Evolutionary conservation across 768 basidiomycete species (phyloP).

Genomic region (Termitomyces sp.): DNA sequence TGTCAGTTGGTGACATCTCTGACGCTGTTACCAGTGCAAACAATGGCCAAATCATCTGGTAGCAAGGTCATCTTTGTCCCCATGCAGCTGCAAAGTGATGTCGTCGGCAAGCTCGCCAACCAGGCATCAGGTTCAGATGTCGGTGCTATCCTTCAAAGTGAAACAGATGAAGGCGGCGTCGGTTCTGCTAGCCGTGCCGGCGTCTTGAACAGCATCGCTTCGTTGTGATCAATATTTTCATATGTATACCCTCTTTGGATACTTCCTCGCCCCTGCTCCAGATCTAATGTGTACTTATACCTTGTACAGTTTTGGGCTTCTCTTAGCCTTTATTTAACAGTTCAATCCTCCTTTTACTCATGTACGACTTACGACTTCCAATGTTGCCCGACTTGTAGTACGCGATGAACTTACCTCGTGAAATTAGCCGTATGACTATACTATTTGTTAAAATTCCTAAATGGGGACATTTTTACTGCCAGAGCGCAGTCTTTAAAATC

Average conservation of each 20-base stretch:
- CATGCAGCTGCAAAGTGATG: conserved; percentile 81
- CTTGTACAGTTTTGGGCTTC: background rate
- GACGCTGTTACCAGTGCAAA: conserved; percentile 48
- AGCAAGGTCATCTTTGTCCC: conserved; percentile 94
- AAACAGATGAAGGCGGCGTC: conserved; percentile 32
- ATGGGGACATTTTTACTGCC: too few relatives aligned
- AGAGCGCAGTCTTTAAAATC: too few relatives aligned
- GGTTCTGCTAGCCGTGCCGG: conserved; percentile 43
- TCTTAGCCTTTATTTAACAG: background rate
- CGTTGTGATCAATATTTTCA: conserved; percentile 26
- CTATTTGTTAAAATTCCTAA: too few relatives aligned
- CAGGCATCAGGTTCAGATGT: conserved; percentile 22
- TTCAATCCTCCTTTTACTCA: too few relatives aligned
- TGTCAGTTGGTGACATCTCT: background rate
- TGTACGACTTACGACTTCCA: background rate
- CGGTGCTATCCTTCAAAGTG: conserved; percentile 25
- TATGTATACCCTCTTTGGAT: conserved; percentile 4
- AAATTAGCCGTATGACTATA: background rate
- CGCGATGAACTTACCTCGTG: background rate
- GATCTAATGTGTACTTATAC: conserved; percentile 3
- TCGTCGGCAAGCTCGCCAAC: conserved; percentile 42
- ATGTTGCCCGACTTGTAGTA: background rate
- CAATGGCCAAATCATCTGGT: conserved; percentile 86
- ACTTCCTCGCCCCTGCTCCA: background rate
- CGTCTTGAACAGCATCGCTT: conserved; percentile 44